phyloP scores from a whole-genome alignment of 23 red algal genomes.

The Chondrus crispus region DNA sequence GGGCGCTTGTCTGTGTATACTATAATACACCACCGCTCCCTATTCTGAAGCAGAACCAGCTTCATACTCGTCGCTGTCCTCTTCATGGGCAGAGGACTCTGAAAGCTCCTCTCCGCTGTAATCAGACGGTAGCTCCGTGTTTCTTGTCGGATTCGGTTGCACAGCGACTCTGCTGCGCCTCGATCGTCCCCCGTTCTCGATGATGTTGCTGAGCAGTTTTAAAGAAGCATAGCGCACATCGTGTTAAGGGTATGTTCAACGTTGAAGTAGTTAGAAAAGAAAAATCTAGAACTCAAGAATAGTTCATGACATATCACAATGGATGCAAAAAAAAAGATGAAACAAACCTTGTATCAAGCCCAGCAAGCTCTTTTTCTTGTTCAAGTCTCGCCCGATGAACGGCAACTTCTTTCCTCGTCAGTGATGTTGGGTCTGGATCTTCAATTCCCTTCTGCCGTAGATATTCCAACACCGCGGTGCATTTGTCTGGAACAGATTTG shows the following conservation, averaged over 20 bases:
- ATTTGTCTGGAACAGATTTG: neutral
- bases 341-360: constrained; percentile 49
- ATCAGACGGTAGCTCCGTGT: constrained; percentile 42
- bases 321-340: neutral
- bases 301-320: neutral
- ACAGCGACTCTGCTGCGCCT: neutral
- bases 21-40: no score
- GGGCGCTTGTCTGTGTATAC: no score
- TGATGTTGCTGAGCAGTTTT: constrained; percentile 26
- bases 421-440: neutral
- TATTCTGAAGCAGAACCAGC: no score
- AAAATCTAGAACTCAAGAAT: neutral
- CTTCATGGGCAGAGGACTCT: constrained; percentile 19
- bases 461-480: neutral
- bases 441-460: constrained; percentile 14
- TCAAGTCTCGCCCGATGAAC: constrained; percentile 27
- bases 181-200: neutral
- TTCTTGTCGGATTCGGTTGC: neutral
- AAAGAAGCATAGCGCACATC: no score
- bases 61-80: constrained; percentile 45
- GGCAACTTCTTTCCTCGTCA: constrained; percentile 9
- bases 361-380: constrained; percentile 45
- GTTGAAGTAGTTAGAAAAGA: neutral
- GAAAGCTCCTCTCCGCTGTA: constrained; percentile 45
- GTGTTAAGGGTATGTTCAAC: neutral